phyloP scores from a whole-genome alignment of 139 green algal species.

The Coelastrella sp. region DNA sequence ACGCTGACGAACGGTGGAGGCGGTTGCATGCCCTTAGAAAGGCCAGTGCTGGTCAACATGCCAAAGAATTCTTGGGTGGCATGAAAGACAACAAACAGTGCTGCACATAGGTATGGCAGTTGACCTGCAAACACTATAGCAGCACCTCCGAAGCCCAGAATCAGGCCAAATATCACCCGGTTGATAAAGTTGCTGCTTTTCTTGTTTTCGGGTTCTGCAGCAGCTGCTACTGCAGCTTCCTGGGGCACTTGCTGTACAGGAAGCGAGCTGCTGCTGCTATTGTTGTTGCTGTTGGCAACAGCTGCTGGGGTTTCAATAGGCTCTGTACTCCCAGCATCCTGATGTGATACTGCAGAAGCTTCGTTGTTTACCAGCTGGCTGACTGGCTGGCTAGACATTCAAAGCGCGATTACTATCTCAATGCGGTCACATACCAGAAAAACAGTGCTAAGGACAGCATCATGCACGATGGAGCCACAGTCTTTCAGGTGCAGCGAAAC shows the following conservation, averaged over 20 bases:
- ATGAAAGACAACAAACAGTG: slow-evolving; percentile 80
- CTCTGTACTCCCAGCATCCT: background rate
- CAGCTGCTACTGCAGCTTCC: slow-evolving; percentile 1
- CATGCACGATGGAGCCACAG: no score
- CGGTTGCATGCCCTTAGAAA: slow-evolving; percentile 74
- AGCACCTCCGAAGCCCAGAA: slow-evolving; percentile 68
- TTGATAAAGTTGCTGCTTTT: slow-evolving; percentile 61
- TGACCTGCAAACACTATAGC: slow-evolving; percentile 72
- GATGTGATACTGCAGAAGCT: background rate
- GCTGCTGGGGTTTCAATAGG: background rate
- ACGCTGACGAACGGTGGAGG: slow-evolving; percentile 70
- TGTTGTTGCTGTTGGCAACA: background rate
- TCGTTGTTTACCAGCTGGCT: background rate
- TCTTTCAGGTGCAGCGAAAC: no score
- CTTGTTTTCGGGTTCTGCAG: background rate
- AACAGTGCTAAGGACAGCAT: no score
- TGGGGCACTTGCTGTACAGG: background rate
- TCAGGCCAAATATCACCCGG: slow-evolving; percentile 69
- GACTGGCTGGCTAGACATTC: background rate
- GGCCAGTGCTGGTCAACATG: slow-evolving; percentile 73
- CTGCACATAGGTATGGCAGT: slow-evolving; percentile 62
- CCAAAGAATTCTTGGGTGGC: slow-evolving; percentile 78
- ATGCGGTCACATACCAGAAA: no score
- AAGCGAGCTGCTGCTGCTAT: background rate
- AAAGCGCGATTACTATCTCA: no score